Percentiles rank a stretch among this genome's conserved stretches.
Conservation (phyloP, 306 rosid genomes). For the Boehmeria nivea region DNA sequence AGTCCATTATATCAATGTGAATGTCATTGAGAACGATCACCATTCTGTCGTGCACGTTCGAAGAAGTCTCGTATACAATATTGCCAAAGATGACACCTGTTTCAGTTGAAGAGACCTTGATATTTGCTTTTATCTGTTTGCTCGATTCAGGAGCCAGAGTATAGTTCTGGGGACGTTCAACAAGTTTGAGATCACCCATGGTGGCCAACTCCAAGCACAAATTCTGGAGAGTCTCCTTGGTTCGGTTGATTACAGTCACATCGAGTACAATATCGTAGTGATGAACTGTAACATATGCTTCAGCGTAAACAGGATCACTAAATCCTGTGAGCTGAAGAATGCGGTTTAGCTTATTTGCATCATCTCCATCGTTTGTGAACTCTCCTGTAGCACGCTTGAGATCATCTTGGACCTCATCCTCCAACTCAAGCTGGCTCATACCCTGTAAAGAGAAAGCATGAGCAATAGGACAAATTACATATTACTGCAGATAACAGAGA, state of each 20-base stretch:
- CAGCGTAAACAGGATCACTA: slow-evolving; percentile 99
- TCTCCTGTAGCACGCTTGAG: slow-evolving; percentile 99
- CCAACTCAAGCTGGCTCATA: slow-evolving; percentile 99
- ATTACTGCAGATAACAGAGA: no score
- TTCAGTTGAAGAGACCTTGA: slow-evolving; percentile 98
- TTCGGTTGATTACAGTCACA: slow-evolving; percentile 93
- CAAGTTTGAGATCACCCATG: slow-evolving; percentile 98
- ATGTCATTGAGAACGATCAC: slow-evolving; percentile 96
- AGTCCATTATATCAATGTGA: slow-evolving; percentile 99
- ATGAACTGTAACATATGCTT: slow-evolving; percentile 95
- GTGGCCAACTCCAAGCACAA: slow-evolving; percentile 98
- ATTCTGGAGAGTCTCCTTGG: slow-evolving; percentile 96
- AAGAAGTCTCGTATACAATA: slow-evolving; percentile 89
- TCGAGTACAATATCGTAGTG: slow-evolving; percentile 96
- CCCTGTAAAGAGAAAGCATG: slow-evolving; percentile 46
- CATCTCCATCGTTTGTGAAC: slow-evolving; percentile 84
- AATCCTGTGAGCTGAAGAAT: slow-evolving; percentile 99
- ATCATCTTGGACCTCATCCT: slow-evolving; percentile 98
- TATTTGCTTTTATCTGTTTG: slow-evolving; percentile 94
- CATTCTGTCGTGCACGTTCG: slow-evolving; percentile 84
- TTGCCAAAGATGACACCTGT: slow-evolving; percentile 96
- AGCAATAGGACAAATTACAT: no score
- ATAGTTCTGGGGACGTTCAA: slow-evolving; percentile 96
- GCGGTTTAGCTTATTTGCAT: slow-evolving; percentile 88
- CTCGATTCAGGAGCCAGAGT: slow-evolving; percentile 96